Evolutionary conservation across 345 rosid genomes (phyloP).

Genomic region (Hirschfeldia incana): DNA sequence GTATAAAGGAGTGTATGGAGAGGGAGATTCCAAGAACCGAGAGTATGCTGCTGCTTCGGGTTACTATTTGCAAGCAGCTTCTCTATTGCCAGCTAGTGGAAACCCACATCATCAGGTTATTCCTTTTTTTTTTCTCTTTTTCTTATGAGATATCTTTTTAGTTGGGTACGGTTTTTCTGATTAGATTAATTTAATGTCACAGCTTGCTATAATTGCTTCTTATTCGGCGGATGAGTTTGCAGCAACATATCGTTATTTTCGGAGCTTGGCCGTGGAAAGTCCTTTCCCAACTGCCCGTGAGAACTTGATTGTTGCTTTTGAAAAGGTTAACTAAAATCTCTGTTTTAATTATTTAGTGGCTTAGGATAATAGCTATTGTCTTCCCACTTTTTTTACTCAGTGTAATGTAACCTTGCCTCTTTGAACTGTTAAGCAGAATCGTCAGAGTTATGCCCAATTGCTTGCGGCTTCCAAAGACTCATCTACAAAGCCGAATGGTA

Average conservation of each 20-base stretch:
- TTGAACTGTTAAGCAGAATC: conserved; percentile 52
- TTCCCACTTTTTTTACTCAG: not conserved
- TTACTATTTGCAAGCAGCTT: conserved; percentile 94
- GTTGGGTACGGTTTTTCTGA: not conserved
- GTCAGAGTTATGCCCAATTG: conserved; percentile 67
- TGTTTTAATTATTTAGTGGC: conserved; percentile 9
- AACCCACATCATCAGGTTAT: conserved; percentile 96
- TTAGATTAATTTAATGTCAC: conserved; percentile 38
- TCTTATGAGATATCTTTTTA: not conserved
- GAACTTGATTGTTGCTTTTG: conserved; percentile 94
- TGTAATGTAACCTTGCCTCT: not conserved
- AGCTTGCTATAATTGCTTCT: conserved; percentile 96
- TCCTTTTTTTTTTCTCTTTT: not conserved
- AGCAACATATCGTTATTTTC: conserved; percentile 85
- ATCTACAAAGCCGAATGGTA: conserved; percentile 44
- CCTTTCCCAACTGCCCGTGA: conserved; percentile 97
- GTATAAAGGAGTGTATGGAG: conserved; percentile 92
- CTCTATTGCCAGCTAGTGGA: conserved; percentile 84
- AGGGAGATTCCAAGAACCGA: conserved; percentile 72
- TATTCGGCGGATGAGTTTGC: conserved; percentile 82
- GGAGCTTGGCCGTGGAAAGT: conserved; percentile 89
- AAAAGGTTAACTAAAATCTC: conserved; percentile 59
- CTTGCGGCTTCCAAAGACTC: conserved; percentile 51
- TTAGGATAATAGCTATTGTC: not conserved
- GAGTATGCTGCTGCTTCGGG: conserved; percentile 93